phyloP scores from a whole-genome alignment of 129 eudicot genomes.

The Flaveria linearis region DNA sequence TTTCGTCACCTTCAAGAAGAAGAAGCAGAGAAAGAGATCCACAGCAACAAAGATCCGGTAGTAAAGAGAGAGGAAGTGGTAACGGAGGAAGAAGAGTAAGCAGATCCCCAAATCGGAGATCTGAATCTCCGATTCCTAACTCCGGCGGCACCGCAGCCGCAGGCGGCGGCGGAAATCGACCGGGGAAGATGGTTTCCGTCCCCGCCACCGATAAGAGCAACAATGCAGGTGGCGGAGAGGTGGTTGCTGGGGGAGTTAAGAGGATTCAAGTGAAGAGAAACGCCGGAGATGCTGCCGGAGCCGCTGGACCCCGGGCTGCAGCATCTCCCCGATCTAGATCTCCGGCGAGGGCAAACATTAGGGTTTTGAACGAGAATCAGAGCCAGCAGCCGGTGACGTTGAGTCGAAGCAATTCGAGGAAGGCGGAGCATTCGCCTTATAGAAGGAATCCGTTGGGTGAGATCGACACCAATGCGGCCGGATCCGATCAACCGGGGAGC shows the following conservation, averaged over 20 bases:
- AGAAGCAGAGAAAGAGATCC: conserved; percentile 75
- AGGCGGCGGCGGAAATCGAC: conserved; percentile 39
- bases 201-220: conserved; percentile 52
- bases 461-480: conserved; percentile 65
- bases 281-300: conserved; percentile 39
- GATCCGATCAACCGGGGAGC: conserved; percentile 33
- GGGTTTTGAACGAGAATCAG: conserved; percentile 51
- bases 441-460: conserved; percentile 85
- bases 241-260: conserved; percentile 40
- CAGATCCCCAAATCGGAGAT: conserved; percentile 91
- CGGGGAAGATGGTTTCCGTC: conserved; percentile 78
- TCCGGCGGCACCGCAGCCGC: conserved; percentile 19
- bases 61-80: conserved; percentile 58
- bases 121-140: conserved; percentile 66
- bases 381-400: conserved; percentile 58
- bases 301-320: conserved; percentile 36
- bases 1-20: conserved; percentile 51
- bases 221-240: conserved; percentile 46
- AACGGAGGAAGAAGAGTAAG: conserved; percentile 61
- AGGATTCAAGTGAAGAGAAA: conserved; percentile 80
- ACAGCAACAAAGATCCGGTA: conserved; percentile 59
- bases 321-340: conserved; percentile 84
- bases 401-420: conserved; percentile 88
- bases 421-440: conserved; percentile 80
- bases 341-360: conserved; percentile 55